Evolutionary conservation across 371 early-diverging fungal genomes (phyloP).

Genomic region (Lichtheimia ornata): DNA sequence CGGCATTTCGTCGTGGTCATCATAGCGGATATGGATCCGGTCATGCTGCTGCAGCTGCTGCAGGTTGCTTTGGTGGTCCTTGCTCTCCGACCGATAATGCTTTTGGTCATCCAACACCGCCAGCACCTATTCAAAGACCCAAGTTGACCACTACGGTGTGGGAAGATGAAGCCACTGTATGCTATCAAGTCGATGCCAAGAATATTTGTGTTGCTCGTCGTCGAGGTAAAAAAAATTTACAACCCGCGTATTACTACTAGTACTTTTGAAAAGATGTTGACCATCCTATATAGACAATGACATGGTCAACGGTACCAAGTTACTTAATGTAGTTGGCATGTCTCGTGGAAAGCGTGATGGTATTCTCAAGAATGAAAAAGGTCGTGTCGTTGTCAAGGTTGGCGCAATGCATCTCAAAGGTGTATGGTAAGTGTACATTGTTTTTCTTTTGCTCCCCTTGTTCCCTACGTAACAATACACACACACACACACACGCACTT

Average conservation of each 20-base stretch:
- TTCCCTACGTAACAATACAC: neutral
- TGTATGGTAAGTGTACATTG: conserved; percentile 65
- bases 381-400: conserved; percentile 82
- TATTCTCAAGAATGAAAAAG: conserved; percentile 86
- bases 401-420: conserved; percentile 91
- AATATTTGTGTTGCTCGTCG: conserved; percentile 80
- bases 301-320: conserved; percentile 86
- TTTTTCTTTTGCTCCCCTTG: conserved; percentile 5
- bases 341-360: conserved; percentile 88
- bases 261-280: no score
- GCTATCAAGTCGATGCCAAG: conserved; percentile 81
- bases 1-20: conserved; percentile 9
- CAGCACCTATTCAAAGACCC: conserved; percentile 51
- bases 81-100: conserved; percentile 7
- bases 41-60: conserved; percentile 11
- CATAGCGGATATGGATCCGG: conserved; percentile 18
- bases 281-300: conserved; percentile 58
- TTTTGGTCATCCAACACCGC: neutral
- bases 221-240: conserved; percentile 57
- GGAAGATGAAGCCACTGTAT: conserved; percentile 82
- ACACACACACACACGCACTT: neutral
- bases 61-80: conserved; percentile 8
- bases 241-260: neutral
- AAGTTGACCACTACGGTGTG: conserved; percentile 77
- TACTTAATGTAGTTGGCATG: conserved; percentile 86